A percentile compares a stretch with the other conserved stretches of the same genome.
Evolutionary conservation across 805 yeast genomes (phyloP).

Genomic region (Candida insectalens): DNA sequence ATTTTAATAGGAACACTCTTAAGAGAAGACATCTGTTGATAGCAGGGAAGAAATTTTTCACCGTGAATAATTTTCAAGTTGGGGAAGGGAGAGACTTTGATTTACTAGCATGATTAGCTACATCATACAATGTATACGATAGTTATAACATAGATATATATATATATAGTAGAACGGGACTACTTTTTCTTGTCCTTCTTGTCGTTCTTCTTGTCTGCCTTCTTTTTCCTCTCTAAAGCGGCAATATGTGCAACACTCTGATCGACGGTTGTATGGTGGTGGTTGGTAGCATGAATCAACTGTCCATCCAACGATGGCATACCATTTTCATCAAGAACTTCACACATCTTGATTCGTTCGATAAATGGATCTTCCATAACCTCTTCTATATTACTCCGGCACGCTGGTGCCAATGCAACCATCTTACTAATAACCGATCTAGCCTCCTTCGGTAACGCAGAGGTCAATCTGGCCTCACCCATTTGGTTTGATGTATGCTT

Average conservation of each 20-base stretch:
- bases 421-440: slow-evolving; percentile 60
- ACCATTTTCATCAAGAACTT: slow-evolving; percentile 33
- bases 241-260: slow-evolving; percentile 95
- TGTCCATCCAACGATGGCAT: slow-evolving; percentile 26
- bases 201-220: slow-evolving; percentile 22
- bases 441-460: slow-evolving; percentile 62
- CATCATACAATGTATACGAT: no score
- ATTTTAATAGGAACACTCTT: slow-evolving; percentile 73
- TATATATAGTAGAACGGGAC: neutral
- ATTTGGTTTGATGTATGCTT: slow-evolving; percentile 53
- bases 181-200: slow-evolving; percentile 1
- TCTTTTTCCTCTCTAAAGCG: slow-evolving; percentile 77
- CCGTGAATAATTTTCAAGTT: no score
- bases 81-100: no score
- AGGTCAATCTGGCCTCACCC: slow-evolving; percentile 64
- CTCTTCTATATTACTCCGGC: slow-evolving; percentile 73
- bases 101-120: no score
- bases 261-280: slow-evolving; percentile 81
- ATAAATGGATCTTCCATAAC: slow-evolving; percentile 70
- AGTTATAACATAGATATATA: no score
- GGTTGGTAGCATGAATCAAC: slow-evolving; percentile 42
- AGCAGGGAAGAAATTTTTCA: neutral
- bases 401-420: slow-evolving; percentile 82
- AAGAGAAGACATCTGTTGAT: slow-evolving; percentile 12
- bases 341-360: slow-evolving; percentile 56